Base-by-base conservation (phyloP, 2,329 filamentous ascomycete species). In the Stagonosporopsis cucurbitacearum region DNA sequence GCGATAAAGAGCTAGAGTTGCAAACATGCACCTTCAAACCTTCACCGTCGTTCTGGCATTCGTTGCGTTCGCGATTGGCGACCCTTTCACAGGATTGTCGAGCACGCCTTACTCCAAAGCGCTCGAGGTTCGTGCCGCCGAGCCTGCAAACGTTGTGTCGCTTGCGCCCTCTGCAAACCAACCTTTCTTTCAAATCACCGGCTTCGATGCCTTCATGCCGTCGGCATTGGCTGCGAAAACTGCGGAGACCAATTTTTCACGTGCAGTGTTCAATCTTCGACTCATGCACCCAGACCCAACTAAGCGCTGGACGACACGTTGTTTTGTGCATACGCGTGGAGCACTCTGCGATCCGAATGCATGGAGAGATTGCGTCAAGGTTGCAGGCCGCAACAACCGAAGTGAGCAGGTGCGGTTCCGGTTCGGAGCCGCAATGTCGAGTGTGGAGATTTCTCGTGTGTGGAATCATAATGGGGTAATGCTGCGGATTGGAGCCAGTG, bases 1-100 rank as follows among this genome's bases (percentile, higher is more conserved):
- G 25, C n/a, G 8, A 43, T 20, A 36, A 20, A 23, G 28, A 3
- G 33, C 30, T 7, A 17, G 13, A 39, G n/a, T 7, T 32, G 30
- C 19, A 40, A 50, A 33, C 13, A 55, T 55, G 52, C 52, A 22
- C 17, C 20, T 54, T 40, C 26, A 44, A 20, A 12, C 22, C 22
- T 22, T 28, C 13, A 25, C 26, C 20, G 35, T 28, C 26, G 15
- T 55, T 17, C 11, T 45, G 32, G 33, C 44, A 9, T 19, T 54
- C 6, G 33, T 50, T 6, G 12, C 39, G 6, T 23, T 44, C 41
- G 45, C 32, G 1, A 8, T 39, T 5, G 12, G 45, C 26, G 20
- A 6, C 8, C 32, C 26, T 1, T 19, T 17, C 13, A 3, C 19
- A 17, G 41, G 22, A 1, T 13, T 17, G 9, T 36, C 9, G 4